Conservation (phyloP, 73 alveolate species). For the Effrenium voratum region DNA sequence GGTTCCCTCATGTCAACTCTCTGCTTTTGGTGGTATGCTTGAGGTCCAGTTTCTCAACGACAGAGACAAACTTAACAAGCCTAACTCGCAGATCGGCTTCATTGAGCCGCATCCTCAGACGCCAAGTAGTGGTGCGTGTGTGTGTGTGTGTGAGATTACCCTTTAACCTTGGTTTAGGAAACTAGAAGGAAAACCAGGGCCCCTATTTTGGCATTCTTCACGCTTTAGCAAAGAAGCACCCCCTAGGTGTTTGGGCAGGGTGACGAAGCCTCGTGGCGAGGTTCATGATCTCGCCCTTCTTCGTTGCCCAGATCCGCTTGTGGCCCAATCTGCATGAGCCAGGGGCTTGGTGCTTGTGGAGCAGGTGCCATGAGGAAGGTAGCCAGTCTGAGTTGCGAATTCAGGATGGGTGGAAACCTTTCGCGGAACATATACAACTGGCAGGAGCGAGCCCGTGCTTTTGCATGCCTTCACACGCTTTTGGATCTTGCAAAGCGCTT, state of each 20-base stretch:
- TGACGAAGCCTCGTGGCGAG: neutral
- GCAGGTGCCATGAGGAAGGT: neutral
- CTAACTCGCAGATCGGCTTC: slow-evolving; percentile 94
- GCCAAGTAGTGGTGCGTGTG: neutral
- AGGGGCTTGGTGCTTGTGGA: neutral
- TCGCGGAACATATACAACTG: slow-evolving; percentile 76
- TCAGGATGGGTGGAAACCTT: slow-evolving; percentile 87
- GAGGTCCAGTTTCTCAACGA: slow-evolving; percentile 95
- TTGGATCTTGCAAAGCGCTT: neutral
- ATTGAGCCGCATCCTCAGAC: slow-evolving; percentile 25
- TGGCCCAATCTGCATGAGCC: slow-evolving; percentile 87
- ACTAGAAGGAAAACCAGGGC: neutral
- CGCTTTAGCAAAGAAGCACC: neutral
- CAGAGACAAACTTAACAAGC: slow-evolving; percentile 95
- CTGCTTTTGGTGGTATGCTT: no score
- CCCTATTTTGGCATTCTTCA: neutral
- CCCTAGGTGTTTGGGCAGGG: neutral
- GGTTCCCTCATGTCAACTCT: no score
- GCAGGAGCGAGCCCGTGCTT: slow-evolving; percentile 13
- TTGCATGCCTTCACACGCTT: neutral
- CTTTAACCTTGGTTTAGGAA: neutral
- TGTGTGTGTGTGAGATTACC: neutral
- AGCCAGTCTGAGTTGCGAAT: neutral
- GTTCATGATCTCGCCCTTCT: slow-evolving; percentile 94
- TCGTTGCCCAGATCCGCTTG: slow-evolving; percentile 78